Base-by-base conservation (phyloP, 1,139 yeast species). In the Debaryomyces sp. region DNA sequence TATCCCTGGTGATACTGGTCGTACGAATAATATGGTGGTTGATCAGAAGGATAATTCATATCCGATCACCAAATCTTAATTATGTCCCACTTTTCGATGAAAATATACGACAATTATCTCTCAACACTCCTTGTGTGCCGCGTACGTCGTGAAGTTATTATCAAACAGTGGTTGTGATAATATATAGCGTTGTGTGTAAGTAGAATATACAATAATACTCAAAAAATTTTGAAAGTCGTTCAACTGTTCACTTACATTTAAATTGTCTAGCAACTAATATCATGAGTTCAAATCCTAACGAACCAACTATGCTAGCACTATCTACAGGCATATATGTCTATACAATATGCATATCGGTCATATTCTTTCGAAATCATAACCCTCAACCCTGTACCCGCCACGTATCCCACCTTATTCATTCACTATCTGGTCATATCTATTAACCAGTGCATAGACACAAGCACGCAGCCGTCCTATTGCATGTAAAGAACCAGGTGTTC, bases 1-100 rank as follows among this genome's bases (percentile, higher is more conserved):
- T 40, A 40, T 17, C 35, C 34, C 36, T 40, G 43, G n/a, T 40
- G 30, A 22, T 30, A 30, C 15, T 40, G 43, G 43, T 40, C 43
- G 30, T 40, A 40, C 27, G 43, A 30, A 30, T 40, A 40, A 40
- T 40, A 40, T 32, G 43, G 43, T 40, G 35, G 12, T 21, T 40
- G 43, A 21, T 40, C 43, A 40, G 43, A 40, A 40, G 43, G 24
- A n/a, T 30, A 40, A 22, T 40, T 40, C 43, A 40, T 40, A n/a
- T 40, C 36, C 40, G 23, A 37, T 35, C 27, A 30, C 43, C 43
- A 29, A 30, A 32, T 12, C 17, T 21, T 40, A 40, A 18, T 13
- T 40, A 29, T 40, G 43, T 40, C 43, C 36, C 37, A 34, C 37
- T 18, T 26, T 26, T 34, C 37, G 15, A 34, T 21, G 24, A 18